Evolutionary conservation across 164 flowering plant genomes (phyloP), one percentile per base, ranked within the genome.

Genomic region (Berberis thunbergii): DNA sequence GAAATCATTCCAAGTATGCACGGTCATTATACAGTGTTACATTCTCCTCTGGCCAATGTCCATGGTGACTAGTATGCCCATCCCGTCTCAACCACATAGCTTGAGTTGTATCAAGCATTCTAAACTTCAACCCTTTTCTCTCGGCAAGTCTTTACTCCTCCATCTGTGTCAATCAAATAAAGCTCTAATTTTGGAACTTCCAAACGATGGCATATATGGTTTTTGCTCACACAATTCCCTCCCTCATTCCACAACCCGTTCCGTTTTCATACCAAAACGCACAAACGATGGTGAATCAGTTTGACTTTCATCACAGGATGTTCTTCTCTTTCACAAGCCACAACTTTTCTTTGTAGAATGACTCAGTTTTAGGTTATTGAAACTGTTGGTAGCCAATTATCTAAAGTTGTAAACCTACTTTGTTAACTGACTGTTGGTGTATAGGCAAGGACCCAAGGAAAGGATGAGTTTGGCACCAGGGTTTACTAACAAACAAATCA

Each of bases 191-290:
- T 59, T 4, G 3, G 7, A 10, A 74, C 75, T 3, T 70, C 74
- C 64, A 80, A 45, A 12, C 13, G 50, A 8, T 44, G 73, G 72
- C 67, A 9, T 43, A 46, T 75, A 81, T 0, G 92, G 97, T 12
- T 59, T 70, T 2, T 81, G 57, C 89, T 76, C 41, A 74, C 69
- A 57, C 96, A 91, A 42, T 80, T 68, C 55, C 94, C 96, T 55
- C 94, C 91, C 4, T 80, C 72, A 64, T 81, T 77, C 96, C 94
- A 88, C 40, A 57, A 3, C 12, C 91, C 95, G 62, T 64, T 59
- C 26, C 26, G 26, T 26, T 26, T 26, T 26, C 26, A 26, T 26
- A 26, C 26, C 26, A 26, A 26, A 26, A 26, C 26, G 0, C 26
- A 26, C 26, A 26, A 26, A 26, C 26, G 26, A 26, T 26, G 26